Evolutionary conservation across 225 moss, liverwort and hornwort genomes (phyloP).

Genomic region (Bryum argenteum): DNA sequence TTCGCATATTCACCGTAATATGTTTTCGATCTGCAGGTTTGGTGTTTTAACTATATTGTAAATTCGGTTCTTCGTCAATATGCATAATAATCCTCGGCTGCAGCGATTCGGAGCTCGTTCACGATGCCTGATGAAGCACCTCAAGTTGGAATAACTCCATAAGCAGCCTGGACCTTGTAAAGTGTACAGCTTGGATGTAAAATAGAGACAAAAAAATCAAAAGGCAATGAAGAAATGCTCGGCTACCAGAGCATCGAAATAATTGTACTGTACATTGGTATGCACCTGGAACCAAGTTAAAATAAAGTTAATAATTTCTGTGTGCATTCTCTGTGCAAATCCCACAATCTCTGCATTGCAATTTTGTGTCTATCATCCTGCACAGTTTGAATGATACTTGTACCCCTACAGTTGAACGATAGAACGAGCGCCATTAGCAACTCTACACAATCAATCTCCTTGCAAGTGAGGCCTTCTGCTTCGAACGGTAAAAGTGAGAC

Average conservation of each 20-base stretch:
- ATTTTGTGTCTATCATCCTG: too few relatives aligned
- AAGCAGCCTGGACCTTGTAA: slow-evolving; percentile 25
- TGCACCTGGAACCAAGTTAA: not conserved
- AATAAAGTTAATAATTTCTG: not conserved
- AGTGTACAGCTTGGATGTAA: slow-evolving; percentile 22
- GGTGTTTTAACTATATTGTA: not conserved
- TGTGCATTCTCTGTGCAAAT: too few relatives aligned
- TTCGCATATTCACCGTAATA: too few relatives aligned
- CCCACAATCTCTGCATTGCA: too few relatives aligned
- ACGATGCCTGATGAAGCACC: slow-evolving; percentile 29
- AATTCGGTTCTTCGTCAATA: slow-evolving; percentile 3
- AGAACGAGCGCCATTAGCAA: too few relatives aligned
- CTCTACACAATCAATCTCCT: too few relatives aligned
- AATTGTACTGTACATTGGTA: slow-evolving; percentile 3
- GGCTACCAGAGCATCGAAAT: not conserved
- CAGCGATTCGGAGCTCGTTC: slow-evolving; percentile 6
- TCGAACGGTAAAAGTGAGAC: not conserved
- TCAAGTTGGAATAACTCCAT: slow-evolving; percentile 22
- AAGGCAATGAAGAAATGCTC: slow-evolving; percentile 28
- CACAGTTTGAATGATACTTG: too few relatives aligned
- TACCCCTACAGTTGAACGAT: too few relatives aligned
- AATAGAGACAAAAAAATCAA: not conserved
- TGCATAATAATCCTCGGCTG: not conserved
- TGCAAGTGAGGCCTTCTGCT: not conserved
- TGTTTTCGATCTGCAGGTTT: slow-evolving; percentile 25